Base-by-base conservation (phyloP, 2,329 filamentous ascomycete genomes). In the Chaetomium strumarium region DNA sequence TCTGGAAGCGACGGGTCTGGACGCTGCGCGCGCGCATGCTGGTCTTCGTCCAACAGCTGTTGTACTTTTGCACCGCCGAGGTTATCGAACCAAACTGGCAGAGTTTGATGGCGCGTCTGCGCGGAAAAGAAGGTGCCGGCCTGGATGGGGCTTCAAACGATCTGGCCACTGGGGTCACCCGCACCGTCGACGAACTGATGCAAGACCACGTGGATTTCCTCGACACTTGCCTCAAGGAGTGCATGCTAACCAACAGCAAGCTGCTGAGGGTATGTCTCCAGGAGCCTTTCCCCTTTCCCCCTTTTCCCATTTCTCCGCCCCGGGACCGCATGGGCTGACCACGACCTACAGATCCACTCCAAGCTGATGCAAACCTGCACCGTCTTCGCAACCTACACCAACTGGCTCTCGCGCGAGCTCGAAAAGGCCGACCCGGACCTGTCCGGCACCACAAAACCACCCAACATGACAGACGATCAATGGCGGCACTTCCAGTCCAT, bases 1-100 rank as follows among this genome's bases (percentile, higher is more conserved):
- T 87, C 51, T 97, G 91, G 90, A 99, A 99, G 68, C 82, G 91
- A 38, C 80, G 89, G 30, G 90, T 92, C 0, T 97, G 90, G 85
- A 96, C 90, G 2, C 72, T 99, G 52, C 82, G 93, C 33, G 90
- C 91, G 2, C 83, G 93, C 44, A 99, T 99, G 93, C 77, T 97
- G 9, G 89, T 96, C 9, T 99, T 97, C 65, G 90, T 97, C 2
- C 93, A 99, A 69, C 93, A 99, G 67, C 76, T 97, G 36, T 79
- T 96, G 6, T 99, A 97, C 70, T 99, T 96, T 67, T 97, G 90
- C 71, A 97, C 93, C 0, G 84, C 90, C 1, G 93, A 99, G 70
- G 93, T 99, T 49, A 95, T 99, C 50, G 93, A 99, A 69, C 93
- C 92, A 3, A 97, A 97, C 68, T 99, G 93, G 93, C 84, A 90